Conservation (phyloP, 108 stramenopile genomes). For the Cyclotella atomus region DNA sequence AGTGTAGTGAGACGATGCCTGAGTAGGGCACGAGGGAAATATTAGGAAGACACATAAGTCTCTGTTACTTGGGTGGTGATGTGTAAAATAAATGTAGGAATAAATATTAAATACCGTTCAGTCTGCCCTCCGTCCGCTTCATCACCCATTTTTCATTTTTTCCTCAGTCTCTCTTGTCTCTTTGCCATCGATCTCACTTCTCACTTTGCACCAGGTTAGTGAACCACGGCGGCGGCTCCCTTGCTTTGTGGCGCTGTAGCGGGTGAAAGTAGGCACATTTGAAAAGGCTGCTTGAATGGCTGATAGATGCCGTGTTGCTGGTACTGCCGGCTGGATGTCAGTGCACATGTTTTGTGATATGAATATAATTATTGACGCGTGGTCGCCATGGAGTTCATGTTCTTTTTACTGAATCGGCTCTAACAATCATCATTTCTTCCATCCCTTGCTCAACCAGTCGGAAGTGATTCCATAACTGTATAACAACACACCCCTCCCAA, state of each 20-base stretch:
- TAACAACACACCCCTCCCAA: no score
- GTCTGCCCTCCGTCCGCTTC: not conserved
- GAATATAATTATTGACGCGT: no score
- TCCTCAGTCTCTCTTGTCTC: not conserved
- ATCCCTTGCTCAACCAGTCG: conserved; percentile 17
- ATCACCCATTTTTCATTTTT: no score
- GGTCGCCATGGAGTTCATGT: no score
- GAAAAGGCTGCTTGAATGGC: no score
- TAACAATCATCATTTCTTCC: not conserved
- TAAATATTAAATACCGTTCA: not conserved
- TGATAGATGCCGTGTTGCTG: not conserved
- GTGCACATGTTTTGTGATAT: not conserved
- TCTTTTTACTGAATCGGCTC: not conserved
- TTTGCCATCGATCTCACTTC: conserved; percentile 41
- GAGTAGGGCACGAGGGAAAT: no score
- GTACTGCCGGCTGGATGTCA: not conserved
- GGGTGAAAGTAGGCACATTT: no score
- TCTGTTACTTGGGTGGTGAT: no score
- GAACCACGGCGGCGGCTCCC: conserved; percentile 27
- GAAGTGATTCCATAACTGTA: conserved; percentile 26
- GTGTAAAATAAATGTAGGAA: no score
- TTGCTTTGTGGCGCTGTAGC: not conserved
- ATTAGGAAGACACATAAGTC: no score
- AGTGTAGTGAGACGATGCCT: no score
- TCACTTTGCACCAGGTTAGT: conserved; percentile 61